These are phyloP conservation scores for Ascomycota sp. DNA, from an alignment of 2,329 filamentous ascomycete species.

Conservation along the genomic window DNA sequence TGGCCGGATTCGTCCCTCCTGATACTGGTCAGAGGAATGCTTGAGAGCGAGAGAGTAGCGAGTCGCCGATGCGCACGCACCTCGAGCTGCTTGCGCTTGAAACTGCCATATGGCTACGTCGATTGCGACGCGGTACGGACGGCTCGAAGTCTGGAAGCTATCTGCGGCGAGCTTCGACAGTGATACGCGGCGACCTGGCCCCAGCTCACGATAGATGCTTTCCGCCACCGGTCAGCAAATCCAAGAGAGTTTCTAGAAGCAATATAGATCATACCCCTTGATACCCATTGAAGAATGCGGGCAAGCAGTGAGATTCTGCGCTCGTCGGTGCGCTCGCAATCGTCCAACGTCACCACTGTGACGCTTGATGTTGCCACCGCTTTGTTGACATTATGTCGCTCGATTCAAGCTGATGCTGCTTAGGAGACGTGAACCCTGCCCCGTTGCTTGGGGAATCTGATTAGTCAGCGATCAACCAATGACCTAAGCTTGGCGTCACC, in stretches of 20 bases:
- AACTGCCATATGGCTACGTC: slow-evolving; percentile 97
- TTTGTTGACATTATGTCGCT: too few relatives aligned
- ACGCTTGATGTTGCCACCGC: slow-evolving; percentile 2
- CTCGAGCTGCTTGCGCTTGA: slow-evolving; percentile 65
- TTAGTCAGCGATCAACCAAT: too few relatives aligned
- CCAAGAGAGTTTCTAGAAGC: background rate
- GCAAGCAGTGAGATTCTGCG: background rate
- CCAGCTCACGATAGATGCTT: slow-evolving; percentile 81
- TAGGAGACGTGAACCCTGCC: too few relatives aligned
- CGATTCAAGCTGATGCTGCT: too few relatives aligned
- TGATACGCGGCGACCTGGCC: slow-evolving; percentile 54
- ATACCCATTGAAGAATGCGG: slow-evolving; percentile 30
- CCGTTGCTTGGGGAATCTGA: too few relatives aligned
- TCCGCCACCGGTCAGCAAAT: background rate
- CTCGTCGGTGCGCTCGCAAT: background rate
- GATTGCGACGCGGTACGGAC: slow-evolving; percentile 68
- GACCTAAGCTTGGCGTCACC: too few relatives aligned
- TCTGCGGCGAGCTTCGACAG: slow-evolving; percentile 64
- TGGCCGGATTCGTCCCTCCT: slow-evolving; percentile 72
- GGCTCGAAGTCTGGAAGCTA: slow-evolving; percentile 44
- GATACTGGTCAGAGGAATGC: background rate
- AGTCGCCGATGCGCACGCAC: slow-evolving; percentile 11
- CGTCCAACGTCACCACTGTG: slow-evolving; percentile 11
- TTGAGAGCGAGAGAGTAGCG: too few relatives aligned
- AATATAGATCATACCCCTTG: slow-evolving; percentile 25